phyloP scores from a whole-genome alignment of 2,329 filamentous ascomycete species.

The Paraphoma sp. region DNA sequence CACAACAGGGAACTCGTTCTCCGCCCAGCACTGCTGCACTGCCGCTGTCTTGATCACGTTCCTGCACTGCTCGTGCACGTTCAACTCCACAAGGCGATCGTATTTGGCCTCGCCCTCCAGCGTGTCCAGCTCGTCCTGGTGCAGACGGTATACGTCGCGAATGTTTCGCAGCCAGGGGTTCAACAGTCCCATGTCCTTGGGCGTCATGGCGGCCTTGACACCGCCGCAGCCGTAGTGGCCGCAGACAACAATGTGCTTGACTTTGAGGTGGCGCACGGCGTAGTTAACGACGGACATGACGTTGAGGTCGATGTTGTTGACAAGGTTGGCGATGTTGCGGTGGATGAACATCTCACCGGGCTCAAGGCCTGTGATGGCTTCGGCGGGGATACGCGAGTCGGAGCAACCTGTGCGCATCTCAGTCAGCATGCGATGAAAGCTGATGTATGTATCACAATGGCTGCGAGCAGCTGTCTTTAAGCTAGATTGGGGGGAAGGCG shows the following conservation, averaged over 20 bases:
- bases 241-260: conserved; percentile 74
- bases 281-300: conserved; percentile 51
- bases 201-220: conserved; percentile 67
- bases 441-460: too few species aligned
- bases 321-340: conserved; percentile 47
- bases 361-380: conserved; percentile 49
- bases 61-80: conserved; percentile 47
- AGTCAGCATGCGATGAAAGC: too few species aligned
- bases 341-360: conserved; percentile 45
- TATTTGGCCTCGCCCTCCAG: conserved; percentile 41
- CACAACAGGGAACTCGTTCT: conserved; percentile 71
- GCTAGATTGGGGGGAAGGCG: not conserved
- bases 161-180: conserved; percentile 80
- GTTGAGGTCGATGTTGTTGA: conserved; percentile 50
- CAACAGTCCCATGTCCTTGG: conserved; percentile 72
- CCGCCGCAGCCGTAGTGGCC: conserved; percentile 73
- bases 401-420: conserved; percentile 38
- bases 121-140: conserved; percentile 71
- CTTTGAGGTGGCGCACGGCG: conserved; percentile 53
- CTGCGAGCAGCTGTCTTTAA: too few species aligned
- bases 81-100: conserved; percentile 46
- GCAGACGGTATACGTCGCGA: conserved; percentile 74
- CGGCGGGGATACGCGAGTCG: conserved; percentile 49
- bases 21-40: conserved; percentile 64
- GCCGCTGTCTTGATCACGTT: conserved; percentile 57